Percentiles rank a stretch among this genome's conserved stretches.
phyloP scores from a whole-genome alignment of 129 eudicot genomes.

The Centella asiatica region DNA sequence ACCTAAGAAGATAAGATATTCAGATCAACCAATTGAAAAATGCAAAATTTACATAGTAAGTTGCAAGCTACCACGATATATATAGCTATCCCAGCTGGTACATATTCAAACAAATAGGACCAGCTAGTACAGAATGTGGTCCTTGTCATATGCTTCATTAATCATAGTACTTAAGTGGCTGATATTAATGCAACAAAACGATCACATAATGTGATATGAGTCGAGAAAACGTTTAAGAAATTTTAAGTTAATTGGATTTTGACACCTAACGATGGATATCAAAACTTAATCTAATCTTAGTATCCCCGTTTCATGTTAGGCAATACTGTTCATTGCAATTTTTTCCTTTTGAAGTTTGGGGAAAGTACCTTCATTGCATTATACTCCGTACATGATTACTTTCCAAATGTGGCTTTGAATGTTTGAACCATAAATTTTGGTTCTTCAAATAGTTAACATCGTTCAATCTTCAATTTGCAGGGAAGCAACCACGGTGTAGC shows the following conservation, averaged over 20 bases:
- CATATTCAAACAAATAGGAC: background rate
- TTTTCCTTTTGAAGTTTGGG: no score
- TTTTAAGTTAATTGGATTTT: background rate
- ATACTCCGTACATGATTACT: background rate
- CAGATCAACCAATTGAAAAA: slow-evolving; percentile 2
- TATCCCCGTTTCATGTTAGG: no score
- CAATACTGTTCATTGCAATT: no score
- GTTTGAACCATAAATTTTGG: no score
- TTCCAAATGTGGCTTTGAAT: background rate
- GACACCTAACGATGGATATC: background rate
- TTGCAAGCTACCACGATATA: no score
- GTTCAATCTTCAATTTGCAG: background rate
- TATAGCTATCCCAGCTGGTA: background rate
- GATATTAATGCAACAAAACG: background rate
- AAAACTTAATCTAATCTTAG: no score
- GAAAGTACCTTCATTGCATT: background rate
- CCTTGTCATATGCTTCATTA: background rate
- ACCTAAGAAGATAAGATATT: slow-evolving; percentile 24
- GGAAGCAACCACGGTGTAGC: background rate
- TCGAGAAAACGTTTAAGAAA: background rate
- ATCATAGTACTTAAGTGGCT: background rate
- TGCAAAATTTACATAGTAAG: background rate
- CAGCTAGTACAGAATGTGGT: background rate
- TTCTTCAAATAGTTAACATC: background rate
- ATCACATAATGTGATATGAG: background rate